phyloP scores from a whole-genome alignment of 2,329 filamentous ascomycete genomes.

The Exophiala mesophila region DNA sequence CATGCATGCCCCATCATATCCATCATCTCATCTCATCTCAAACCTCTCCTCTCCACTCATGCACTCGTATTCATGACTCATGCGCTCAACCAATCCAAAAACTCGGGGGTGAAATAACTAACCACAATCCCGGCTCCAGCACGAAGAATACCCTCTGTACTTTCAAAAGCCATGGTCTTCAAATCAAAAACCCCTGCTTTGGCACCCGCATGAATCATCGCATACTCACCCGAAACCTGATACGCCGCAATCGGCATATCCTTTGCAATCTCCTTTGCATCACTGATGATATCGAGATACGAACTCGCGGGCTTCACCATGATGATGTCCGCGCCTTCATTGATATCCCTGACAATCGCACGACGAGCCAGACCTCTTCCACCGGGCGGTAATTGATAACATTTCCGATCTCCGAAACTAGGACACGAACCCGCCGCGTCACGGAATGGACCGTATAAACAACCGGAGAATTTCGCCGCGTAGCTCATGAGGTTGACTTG shows the following conservation, averaged over 20 bases:
- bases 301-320: slow-evolving; percentile 98
- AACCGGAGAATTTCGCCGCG: slow-evolving; percentile 95
- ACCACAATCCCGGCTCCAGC: slow-evolving; percentile 91
- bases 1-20: too few relatives aligned
- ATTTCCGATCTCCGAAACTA: slow-evolving; percentile 88
- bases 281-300: slow-evolving; percentile 95
- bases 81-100: slow-evolving; percentile 55
- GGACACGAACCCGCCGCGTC: slow-evolving; percentile 89
- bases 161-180: slow-evolving; percentile 90
- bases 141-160: slow-evolving; percentile 85
- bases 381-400: slow-evolving; percentile 93
- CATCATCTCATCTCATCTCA: too few relatives aligned
- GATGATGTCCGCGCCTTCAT: slow-evolving; percentile 92
- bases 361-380: slow-evolving; percentile 86
- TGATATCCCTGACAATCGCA: slow-evolving; percentile 84
- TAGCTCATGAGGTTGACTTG: slow-evolving; percentile 94
- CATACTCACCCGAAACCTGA: slow-evolving; percentile 93
- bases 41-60: too few relatives aligned
- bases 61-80: too few relatives aligned
- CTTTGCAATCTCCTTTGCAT: slow-evolving; percentile 88
- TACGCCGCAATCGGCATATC: slow-evolving; percentile 93
- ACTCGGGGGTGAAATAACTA: slow-evolving; percentile 86
- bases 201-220: slow-evolving; percentile 94
- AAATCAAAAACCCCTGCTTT: slow-evolving; percentile 96
- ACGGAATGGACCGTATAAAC: slow-evolving; percentile 93